Evolutionary conservation across 2,329 filamentous ascomycete genomes (phyloP), one percentile per base, ranked within the genome.

Genomic region (Graphiopsis chlorocephala): DNA sequence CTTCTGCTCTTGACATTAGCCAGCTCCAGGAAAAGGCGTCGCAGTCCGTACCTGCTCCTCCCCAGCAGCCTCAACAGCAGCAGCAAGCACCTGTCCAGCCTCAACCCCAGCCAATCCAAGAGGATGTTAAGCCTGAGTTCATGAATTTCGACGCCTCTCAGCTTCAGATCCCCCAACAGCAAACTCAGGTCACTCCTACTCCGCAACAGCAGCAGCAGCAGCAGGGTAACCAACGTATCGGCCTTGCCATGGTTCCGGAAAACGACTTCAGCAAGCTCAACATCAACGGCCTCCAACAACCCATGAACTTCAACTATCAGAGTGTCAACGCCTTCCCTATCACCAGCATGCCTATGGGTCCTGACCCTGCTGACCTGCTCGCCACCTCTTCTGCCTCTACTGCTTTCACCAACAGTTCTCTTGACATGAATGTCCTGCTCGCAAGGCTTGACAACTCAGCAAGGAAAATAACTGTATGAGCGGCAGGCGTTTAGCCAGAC

Each of bases 171-270:
- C 73, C 74, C 26, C 64, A 69, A 58, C 65, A 68, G 53, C 64
- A 66, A 28, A 42, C 59, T 33, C 50, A 58, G 23, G 23, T 61
- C 11, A 15, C 38, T 10, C 26, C 73, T 72, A 52, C 71, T 66
- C 47, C 45, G 35, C 48, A 56, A 29, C 23, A 52, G 8, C 72
- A 69, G 50, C 67, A 67, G 25, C 65, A 68, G 35, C 69, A 72
- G 29, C 67, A 72, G 48, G 70, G 74, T 48, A 69, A 69, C 61
- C 76, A 81, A 28, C 84, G 86, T 65, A 80, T 93, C 69, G 88
- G 88, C 73, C 90, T 96, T 85, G 87, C 90, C 65, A 90, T 93
- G 85, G 87, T 96, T 55, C 91, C 92, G 1, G 92, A 96, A 78
- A 88, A 90, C 71, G 90, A 96, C 72, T 88, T 93, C 71, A 86